A percentile compares a stretch with the other conserved stretches of the same genome.
Evolutionary conservation across 495 filamentous ascomycete species (phyloP).

Genomic region (Xylaria intraflava): DNA sequence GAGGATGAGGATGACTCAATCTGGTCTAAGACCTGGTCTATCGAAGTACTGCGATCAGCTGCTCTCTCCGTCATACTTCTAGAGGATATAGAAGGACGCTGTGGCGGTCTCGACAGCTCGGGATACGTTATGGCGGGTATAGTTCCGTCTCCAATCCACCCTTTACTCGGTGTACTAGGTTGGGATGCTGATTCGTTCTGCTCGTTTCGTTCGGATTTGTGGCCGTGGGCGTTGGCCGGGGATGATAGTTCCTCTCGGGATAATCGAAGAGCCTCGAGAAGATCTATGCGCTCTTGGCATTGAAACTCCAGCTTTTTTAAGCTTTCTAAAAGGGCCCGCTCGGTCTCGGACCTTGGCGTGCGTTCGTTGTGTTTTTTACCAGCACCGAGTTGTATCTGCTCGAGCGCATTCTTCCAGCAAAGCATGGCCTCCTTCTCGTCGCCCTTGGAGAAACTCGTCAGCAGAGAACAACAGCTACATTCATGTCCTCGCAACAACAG

Average conservation of each 20-base stretch:
- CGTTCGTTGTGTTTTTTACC: conserved; percentile 60
- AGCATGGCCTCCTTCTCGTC: conserved; percentile 88
- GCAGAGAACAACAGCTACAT: neutral
- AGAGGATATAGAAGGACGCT: conserved; percentile 46
- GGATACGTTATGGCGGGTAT: conserved; percentile 72
- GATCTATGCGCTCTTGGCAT: conserved; percentile 87
- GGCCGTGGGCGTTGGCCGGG: conserved; percentile 16
- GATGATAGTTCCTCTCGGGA: conserved; percentile 58
- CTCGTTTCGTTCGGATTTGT: conserved; percentile 14
- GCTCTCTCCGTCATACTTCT: conserved; percentile 49
- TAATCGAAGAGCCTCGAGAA: conserved; percentile 72
- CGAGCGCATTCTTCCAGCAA: conserved; percentile 86
- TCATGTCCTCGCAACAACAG: neutral
- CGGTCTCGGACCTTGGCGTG: conserved; percentile 73
- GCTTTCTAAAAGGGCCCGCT: conserved; percentile 74
- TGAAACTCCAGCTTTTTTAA: conserved; percentile 78
- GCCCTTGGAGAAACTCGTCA: conserved; percentile 49
- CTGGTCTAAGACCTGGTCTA: conserved; percentile 16
- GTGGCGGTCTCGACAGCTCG: conserved; percentile 66
- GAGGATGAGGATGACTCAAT: conserved; percentile 28
- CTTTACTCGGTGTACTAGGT: conserved; percentile 31
- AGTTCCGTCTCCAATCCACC: conserved; percentile 72
- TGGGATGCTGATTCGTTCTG: conserved; percentile 16
- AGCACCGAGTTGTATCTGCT: conserved; percentile 86
- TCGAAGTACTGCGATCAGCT: conserved; percentile 20